Conservation (phyloP, 2,329 filamentous ascomycete species). For the Stachybotrys echinatus region DNA sequence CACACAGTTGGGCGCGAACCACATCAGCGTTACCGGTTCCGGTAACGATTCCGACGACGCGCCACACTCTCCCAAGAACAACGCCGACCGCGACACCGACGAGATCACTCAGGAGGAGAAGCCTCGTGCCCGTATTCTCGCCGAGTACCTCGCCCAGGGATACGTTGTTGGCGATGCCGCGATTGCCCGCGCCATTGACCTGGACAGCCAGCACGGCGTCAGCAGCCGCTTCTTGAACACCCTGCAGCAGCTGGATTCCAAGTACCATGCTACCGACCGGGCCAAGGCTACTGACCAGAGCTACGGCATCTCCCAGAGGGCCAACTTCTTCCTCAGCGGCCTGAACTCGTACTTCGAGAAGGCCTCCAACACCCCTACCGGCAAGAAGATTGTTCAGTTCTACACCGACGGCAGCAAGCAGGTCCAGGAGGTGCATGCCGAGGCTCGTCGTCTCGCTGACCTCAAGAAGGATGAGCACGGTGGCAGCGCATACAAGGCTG, state of each 20-base stretch:
- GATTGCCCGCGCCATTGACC: constrained; percentile 75
- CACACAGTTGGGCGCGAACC: constrained; percentile 83
- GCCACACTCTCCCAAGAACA: constrained; percentile 47
- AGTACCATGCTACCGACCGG: constrained; percentile 83
- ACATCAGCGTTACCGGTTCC: constrained; percentile 69
- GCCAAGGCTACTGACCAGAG: constrained; percentile 78
- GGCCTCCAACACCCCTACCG: constrained; percentile 79
- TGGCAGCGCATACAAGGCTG: constrained; percentile 53
- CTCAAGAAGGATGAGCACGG: constrained; percentile 69
- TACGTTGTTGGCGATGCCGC: constrained; percentile 74
- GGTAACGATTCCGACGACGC: constrained; percentile 62
- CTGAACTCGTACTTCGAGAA: constrained; percentile 92
- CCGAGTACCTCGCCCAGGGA: constrained; percentile 94
- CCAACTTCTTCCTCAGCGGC: constrained; percentile 57
- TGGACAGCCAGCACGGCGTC: constrained; percentile 88
- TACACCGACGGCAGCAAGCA: constrained; percentile 83
- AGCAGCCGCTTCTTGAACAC: constrained; percentile 72
- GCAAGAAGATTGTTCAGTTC: constrained; percentile 81
- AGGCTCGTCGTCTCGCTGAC: constrained; percentile 83
- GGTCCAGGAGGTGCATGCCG: constrained; percentile 87
- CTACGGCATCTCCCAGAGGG: constrained; percentile 75
- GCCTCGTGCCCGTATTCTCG: constrained; percentile 85
- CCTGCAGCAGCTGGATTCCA: constrained; percentile 71
- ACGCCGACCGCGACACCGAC: constrained; percentile 53
- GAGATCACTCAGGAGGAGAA: constrained; percentile 94